These are phyloP conservation scores for Fonsecaea erecta DNA, from an alignment of 2,329 filamentous ascomycete genomes.

Conservation along the genomic window DNA sequence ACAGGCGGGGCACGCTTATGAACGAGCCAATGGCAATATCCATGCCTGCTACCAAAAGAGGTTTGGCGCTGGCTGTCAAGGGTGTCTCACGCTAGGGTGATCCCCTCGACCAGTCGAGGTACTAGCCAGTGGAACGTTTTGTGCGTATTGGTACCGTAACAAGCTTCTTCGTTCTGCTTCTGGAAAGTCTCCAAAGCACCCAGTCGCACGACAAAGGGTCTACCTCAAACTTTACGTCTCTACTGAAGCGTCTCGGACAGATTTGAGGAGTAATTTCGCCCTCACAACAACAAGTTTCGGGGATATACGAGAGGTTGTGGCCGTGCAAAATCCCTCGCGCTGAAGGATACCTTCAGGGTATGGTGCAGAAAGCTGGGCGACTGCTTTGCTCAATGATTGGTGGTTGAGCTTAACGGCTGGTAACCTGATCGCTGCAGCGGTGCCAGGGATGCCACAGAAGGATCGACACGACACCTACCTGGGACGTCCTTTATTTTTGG, in stretches of 20 bases:
- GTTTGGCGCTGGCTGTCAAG: not conserved
- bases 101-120: not conserved
- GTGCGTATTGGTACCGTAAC: not conserved
- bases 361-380: not conserved
- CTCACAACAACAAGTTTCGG: not conserved
- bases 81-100: not conserved
- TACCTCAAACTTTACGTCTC: not conserved
- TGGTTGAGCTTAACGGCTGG: not conserved
- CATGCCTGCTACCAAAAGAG: slow-evolving; percentile 22
- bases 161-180: slow-evolving; percentile 4
- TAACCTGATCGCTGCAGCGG: slow-evolving; percentile 4
- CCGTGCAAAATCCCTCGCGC: not conserved
- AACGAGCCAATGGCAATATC: slow-evolving; percentile 21
- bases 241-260: not conserved
- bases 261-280: not conserved
- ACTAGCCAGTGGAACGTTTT: not conserved
- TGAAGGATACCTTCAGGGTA: not conserved
- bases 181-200: not conserved
- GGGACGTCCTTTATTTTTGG: slow-evolving; percentile 25
- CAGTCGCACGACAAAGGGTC: not conserved
- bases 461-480: slow-evolving; percentile 7
- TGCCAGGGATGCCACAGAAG: not conserved
- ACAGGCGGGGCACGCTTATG: slow-evolving; percentile 14
- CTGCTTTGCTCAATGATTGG: not conserved
- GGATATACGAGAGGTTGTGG: not conserved